phyloP scores from a whole-genome alignment of 176 grass and related monocot species.

The Bolboschoenus planiculmis region DNA sequence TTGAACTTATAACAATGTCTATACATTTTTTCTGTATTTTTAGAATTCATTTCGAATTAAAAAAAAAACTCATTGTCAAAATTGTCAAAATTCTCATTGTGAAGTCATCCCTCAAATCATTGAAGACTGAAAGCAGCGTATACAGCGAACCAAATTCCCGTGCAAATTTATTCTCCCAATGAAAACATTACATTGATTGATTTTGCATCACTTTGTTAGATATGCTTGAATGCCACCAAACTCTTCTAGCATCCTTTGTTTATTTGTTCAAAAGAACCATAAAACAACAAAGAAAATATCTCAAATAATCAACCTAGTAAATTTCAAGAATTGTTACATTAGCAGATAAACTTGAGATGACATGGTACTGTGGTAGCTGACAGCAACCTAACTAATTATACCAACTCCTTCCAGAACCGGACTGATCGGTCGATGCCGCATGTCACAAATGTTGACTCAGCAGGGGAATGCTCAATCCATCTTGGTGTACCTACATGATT shows the following conservation, averaged over 20 bases:
- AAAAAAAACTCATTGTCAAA: too few species aligned
- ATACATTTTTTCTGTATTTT: too few species aligned
- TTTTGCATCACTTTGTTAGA: background rate
- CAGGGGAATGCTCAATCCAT: conserved; percentile 76
- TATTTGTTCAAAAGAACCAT: background rate
- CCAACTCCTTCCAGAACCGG: conserved; percentile 76
- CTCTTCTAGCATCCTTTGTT: background rate
- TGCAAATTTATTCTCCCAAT: background rate
- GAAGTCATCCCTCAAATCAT: background rate
- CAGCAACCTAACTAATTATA: background rate
- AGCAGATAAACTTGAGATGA: background rate
- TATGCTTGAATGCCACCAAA: background rate
- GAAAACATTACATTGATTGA: background rate
- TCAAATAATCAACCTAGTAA: background rate
- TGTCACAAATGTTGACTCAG: conserved; percentile 64
- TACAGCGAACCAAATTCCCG: background rate
- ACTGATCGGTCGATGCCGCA: conserved; percentile 78
- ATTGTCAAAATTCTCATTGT: background rate
- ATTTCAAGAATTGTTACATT: background rate
- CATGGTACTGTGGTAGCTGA: background rate
- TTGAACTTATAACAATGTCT: too few species aligned
- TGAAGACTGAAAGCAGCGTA: background rate
- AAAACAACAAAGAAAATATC: background rate
- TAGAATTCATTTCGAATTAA: too few species aligned
- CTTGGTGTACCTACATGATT: conserved; percentile 60